Conservation (phyloP, 352 stramenopile species). For the Phytophthora europaea region DNA sequence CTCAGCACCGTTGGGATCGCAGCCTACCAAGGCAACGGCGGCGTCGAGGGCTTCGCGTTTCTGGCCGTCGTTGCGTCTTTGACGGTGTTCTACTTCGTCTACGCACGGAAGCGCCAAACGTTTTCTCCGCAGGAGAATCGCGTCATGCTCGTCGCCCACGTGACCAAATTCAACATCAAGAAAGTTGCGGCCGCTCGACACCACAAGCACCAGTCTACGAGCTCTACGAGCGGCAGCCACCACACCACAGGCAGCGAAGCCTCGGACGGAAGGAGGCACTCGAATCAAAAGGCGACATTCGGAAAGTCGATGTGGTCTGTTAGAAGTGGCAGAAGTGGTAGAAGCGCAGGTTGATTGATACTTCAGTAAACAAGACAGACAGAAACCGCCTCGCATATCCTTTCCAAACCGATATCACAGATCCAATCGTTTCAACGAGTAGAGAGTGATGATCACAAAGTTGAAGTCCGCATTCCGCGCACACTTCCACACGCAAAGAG, state of each 20-base stretch:
- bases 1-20: constrained; percentile 36
- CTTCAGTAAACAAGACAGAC: too few species aligned
- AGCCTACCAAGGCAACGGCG: constrained; percentile 39
- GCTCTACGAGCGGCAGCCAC: constrained; percentile 7
- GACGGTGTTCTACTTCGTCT: constrained; percentile 49
- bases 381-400: too few species aligned
- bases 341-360: too few species aligned
- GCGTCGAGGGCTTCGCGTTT: constrained; percentile 36
- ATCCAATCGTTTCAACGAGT: too few species aligned
- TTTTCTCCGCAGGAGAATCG: constrained; percentile 56
- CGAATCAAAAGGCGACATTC: constrained; percentile 7
- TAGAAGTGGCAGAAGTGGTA: constrained; percentile 8
- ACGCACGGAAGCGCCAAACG: constrained; percentile 45
- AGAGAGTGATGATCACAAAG: too few species aligned
- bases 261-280: background rate
- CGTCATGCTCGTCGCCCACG: constrained; percentile 54
- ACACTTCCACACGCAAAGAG: constrained; percentile 79
- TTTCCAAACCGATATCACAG: too few species aligned
- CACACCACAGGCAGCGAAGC: constrained; percentile 11
- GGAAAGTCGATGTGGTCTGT: constrained; percentile 14
- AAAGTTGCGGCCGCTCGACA: constrained; percentile 26
- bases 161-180: constrained; percentile 55
- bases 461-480: too few species aligned
- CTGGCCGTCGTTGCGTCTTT: constrained; percentile 24
- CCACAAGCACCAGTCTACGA: constrained; percentile 9